Base-by-base conservation (phyloP, 208 protist species). In the Acanthamoeba royreba region DNA sequence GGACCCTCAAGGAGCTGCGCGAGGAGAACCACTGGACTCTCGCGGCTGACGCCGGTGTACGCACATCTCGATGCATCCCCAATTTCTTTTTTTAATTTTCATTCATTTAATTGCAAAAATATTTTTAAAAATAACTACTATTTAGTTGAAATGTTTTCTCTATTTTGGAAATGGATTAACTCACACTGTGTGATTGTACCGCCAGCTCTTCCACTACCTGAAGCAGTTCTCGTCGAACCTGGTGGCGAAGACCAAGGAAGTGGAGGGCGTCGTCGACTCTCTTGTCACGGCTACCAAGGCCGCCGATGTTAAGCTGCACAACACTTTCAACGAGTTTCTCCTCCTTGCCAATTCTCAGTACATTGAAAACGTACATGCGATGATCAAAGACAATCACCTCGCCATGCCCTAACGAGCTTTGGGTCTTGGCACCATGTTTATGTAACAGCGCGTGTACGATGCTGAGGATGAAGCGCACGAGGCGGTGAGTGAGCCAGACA, bases 281-380 rank as follows among this genome's bases (percentile, higher is more conserved):
- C 72, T 97, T 3, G 92, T 96, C n/a, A 72, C 89, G 9, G 88
- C 95, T 46, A 87, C 94, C 45, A 89, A 92, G 72, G 55, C 92
- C 38, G 55, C 90, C 63, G 72, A 94, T 81, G 81, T 95, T 31
- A 95, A 87, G 72, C 86, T 97, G 22, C 94, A 97, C 88, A 97
- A 97, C 74, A 97, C 94, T 45, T 97, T 97, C 89, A 96, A 97
- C 85, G 66, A 97, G 45, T 97, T 97, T 40, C 55, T 97, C 17
- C 83, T 97, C 58, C 81, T 97, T 8, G 95, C 96, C 45, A 96
- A 97, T 92, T 86, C 93, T 25, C 96, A 97, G 72, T 97, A 96
- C 58, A 97, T 97, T 55, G 96, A 97, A 79, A 97, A 97, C 88
- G 95, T 96, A 45, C 55, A 87, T 89, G n/a, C n/a, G n/a, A n/a